Conservation (phyloP, 495 filamentous ascomycete genomes). For the Trichocladium uniseriatum region DNA sequence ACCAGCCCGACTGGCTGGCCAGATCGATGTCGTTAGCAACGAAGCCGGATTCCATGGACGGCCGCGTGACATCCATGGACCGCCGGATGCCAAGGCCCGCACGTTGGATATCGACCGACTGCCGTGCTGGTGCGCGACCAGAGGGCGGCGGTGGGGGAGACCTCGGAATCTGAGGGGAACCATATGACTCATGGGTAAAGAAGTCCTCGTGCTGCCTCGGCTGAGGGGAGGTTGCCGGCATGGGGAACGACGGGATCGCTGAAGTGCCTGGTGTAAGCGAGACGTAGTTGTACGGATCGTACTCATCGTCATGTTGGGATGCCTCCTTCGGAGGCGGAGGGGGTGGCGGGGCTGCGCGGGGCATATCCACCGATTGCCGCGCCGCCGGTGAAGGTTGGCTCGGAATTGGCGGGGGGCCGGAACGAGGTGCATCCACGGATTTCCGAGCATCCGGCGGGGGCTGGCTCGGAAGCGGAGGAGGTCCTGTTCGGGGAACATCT, state of each 20-base stretch:
- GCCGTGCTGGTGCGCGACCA: constrained; percentile 40
- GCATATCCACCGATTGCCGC: constrained; percentile 53
- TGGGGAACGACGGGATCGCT: constrained; percentile 35
- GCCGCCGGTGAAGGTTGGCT: constrained; percentile 39
- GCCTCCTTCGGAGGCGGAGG: constrained; percentile 43
- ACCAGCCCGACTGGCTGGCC: constrained; percentile 65
- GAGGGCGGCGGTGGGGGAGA: constrained; percentile 38
- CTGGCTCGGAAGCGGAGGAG: constrained; percentile 48
- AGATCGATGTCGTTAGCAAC: constrained; percentile 86
- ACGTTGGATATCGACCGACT: constrained; percentile 63
- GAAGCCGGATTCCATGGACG: constrained; percentile 61
- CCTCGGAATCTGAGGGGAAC: constrained; percentile 29
- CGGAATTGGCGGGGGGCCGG: constrained; percentile 51
- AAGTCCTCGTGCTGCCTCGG: constrained; percentile 20
- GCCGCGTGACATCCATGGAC: constrained; percentile 58
- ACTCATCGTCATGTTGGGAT: constrained; percentile 50
- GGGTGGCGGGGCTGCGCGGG: constrained; percentile 60
- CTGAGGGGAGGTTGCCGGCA: constrained; percentile 42
- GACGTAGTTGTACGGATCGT: constrained; percentile 65
- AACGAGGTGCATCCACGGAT: constrained; percentile 28
- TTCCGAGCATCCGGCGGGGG: constrained; percentile 38
- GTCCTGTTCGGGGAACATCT: constrained; percentile 19
- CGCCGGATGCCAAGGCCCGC: constrained; percentile 43
- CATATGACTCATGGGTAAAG: constrained; percentile 17
- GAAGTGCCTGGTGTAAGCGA: constrained; percentile 29